Base-by-base conservation (phyloP, 2,329 filamentous ascomycete species). In the Triangularia verruculosa region DNA sequence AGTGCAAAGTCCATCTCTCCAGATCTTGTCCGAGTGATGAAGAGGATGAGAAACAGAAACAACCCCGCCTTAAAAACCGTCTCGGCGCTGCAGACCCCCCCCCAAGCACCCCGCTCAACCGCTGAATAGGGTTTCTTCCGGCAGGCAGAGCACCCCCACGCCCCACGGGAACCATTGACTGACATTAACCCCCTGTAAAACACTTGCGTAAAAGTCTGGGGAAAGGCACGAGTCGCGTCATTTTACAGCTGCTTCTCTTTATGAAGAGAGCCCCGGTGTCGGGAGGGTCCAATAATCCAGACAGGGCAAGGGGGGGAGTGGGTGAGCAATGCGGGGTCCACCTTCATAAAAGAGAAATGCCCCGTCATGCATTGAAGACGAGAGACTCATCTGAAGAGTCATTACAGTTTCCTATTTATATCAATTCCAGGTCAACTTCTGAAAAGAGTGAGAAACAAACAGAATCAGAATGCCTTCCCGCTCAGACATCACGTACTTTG, bases 401-500 rank as follows among this genome's bases (percentile, higher is more conserved):
- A 57, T 28, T 43, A 11, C 15, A 27, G n/a, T 53, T 20, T 5
- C 20, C 15, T n/a, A 15, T 54, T n/a, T n/a, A 24, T 12, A 58
- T n/a, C 20, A 51, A 25, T 59, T 24, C 39, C 34, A 39, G 12
- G 25, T 57, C 17, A 20, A 32, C n/a, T 57, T 11, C 15, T 12
- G 20, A 55, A 51, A 30, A 34, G 56, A 43, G 39, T 15, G 27
- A 39, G 8, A 52, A 8, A 30, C 20, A 61, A 52, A 59, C 17
- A 57, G 7, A 60, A 39, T 34, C 28, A 70, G 64, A 57, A 92
- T 94, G 91, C 88, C 89, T 72, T 80, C 85, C 68, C 83, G 92
- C 77, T 82, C 86, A 70, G 89, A 94, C 68, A 86, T 95, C 74
- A 85, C 88, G 69, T 95, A 96, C 78, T 97, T 96, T 71, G 93